Conservation (phyloP, 371 early-diverging fungal species). For the Mucor sp. region DNA sequence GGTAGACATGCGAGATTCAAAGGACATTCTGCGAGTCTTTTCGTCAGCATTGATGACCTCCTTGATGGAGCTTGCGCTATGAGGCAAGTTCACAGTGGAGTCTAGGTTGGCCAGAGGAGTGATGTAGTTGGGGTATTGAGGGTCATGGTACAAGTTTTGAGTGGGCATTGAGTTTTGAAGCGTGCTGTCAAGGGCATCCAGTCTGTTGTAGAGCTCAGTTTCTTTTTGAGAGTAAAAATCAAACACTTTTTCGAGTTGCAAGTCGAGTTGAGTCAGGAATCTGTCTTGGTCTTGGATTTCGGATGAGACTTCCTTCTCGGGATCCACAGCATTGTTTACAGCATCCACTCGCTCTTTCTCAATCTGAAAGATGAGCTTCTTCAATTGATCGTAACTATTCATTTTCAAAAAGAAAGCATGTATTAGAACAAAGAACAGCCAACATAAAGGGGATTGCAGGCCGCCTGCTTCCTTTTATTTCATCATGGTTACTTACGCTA, state of each 20-base stretch:
- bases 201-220: slow-evolving; percentile 58
- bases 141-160: slow-evolving; percentile 10
- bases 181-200: slow-evolving; percentile 27
- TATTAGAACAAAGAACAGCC: neutral
- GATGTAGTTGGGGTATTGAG: slow-evolving; percentile 3
- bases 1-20: slow-evolving; percentile 30
- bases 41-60: neutral
- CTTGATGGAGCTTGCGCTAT: slow-evolving; percentile 1
- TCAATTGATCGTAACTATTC: slow-evolving; percentile 80
- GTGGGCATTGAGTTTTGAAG: slow-evolving; percentile 15
- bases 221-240: slow-evolving; percentile 84
- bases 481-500: slow-evolving; percentile 49
- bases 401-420: neutral
- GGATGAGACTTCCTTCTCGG: slow-evolving; percentile 17
- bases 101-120: slow-evolving; percentile 21
- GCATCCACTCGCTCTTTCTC: slow-evolving; percentile 84
- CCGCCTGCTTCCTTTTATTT: neutral
- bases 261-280: slow-evolving; percentile 73
- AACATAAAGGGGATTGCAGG: neutral
- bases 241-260: slow-evolving; percentile 80
- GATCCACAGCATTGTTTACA: slow-evolving; percentile 25
- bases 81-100: slow-evolving; percentile 17
- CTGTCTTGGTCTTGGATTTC: slow-evolving; percentile 25
- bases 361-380: slow-evolving; percentile 85
- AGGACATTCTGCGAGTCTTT: slow-evolving; percentile 15